Evolutionary conservation across 2,329 filamentous ascomycete species (phyloP), one percentile per base, ranked within the genome.

Genomic region (Cyclaneusma minus): DNA sequence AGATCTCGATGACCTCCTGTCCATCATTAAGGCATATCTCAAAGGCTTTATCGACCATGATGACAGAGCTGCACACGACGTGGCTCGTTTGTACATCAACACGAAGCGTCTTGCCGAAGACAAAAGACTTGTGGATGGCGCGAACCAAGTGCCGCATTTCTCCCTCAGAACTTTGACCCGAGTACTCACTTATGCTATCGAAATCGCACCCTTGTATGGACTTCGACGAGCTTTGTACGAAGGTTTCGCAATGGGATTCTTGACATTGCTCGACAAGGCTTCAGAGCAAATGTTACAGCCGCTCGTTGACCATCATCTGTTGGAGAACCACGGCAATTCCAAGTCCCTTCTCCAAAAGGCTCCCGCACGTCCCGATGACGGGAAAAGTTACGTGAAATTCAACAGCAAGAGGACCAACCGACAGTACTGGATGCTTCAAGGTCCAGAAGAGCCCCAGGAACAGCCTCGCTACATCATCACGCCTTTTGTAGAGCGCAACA

Each of bases 241-340:
- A 57, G 91, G 89, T 0, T 95, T 95, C 46, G 84, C 82, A 10
- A 98, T 98, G 91, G 89, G 85, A 25, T 99, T 98, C 44, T 57
- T 94, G 30, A 98, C 91, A 0, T 67, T 94, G 5, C 62, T 99
- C 8, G 76, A 87, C 42, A 68, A 71, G 41, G 68, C 77, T 16
- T 95, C 89, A 0, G 84, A 93, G 48, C 65, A 69, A 32, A 57
- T 84, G 25, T 64, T 95, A 4, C 58, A 78, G 24, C 82, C 85
- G 2, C 55, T 91, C 14, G 83, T 98, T 28, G 68, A 80, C 29
- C 72, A 83, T 36, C 68, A 89, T 43, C 63, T 98, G 2, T 70
- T 93, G 12, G 70, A 71, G 17, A 73, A 67, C 39, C 64, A 77
- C 30, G 65, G 64, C 15, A 80, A 79, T 42, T 56, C 72, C 1